Evolutionary conservation across 306 rosid genomes (phyloP).

Genomic region (Citrullus mucosospermus): DNA sequence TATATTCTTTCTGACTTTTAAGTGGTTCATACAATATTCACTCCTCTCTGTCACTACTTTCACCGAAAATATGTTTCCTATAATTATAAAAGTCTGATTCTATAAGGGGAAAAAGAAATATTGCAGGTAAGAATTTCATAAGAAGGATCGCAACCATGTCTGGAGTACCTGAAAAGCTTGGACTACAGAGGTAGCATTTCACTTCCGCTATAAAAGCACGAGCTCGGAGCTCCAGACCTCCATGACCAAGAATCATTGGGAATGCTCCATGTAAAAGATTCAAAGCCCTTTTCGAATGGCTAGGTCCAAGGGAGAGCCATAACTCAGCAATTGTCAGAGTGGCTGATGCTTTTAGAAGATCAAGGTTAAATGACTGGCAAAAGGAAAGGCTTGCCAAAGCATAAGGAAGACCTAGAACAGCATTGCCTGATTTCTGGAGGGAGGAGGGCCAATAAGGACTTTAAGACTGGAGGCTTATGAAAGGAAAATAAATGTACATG

Average conservation of each 20-base stretch:
- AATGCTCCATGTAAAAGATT: slow-evolving; percentile 79
- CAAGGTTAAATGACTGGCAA: slow-evolving; percentile 89
- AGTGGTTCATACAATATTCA: neutral
- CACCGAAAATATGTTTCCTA: neutral
- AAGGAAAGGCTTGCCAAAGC: slow-evolving; percentile 93
- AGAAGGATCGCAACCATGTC: neutral
- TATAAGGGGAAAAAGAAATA: neutral
- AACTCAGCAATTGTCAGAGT: slow-evolving; percentile 78
- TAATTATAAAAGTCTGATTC: neutral
- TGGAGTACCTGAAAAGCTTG: slow-evolving; percentile 58
- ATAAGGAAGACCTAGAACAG: slow-evolving; percentile 84
- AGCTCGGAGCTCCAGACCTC: slow-evolving; percentile 90
- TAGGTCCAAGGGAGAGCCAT: slow-evolving; percentile 90
- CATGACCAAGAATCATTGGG: slow-evolving; percentile 95
- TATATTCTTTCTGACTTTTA: neutral
- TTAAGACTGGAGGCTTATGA: neutral
- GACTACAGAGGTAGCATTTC: slow-evolving; percentile 72
- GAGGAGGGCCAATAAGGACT: neutral
- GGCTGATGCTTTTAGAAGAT: slow-evolving; percentile 94
- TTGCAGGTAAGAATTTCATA: neutral
- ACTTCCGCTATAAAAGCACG: slow-evolving; percentile 83
- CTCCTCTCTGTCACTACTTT: too few relatives aligned
- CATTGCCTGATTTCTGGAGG: slow-evolving; percentile 86
- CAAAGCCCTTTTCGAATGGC: slow-evolving; percentile 77
- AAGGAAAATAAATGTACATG: slow-evolving; percentile 1